Percentiles rank a stretch among this genome's conserved stretches.
These are phyloP conservation scores for Serendipita sp. DNA, from an alignment of 768 basidiomycete species.

Conservation along the genomic window DNA sequence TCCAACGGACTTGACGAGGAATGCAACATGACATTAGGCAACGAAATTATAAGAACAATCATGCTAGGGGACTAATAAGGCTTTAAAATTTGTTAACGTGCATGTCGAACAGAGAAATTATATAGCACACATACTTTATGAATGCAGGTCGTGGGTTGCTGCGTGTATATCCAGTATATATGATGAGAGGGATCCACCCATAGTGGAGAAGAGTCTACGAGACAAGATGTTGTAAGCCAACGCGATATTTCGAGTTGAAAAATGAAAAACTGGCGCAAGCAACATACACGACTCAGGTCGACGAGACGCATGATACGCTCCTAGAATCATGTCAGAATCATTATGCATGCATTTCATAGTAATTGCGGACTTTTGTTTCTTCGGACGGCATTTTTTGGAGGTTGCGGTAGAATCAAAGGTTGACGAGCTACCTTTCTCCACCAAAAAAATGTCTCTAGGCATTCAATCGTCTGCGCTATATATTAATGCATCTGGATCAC, in stretches of 20 bases:
- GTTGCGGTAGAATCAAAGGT: not conserved
- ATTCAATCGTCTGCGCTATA: conserved; percentile 30
- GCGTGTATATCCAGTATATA: conserved; percentile 84
- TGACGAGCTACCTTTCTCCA: not conserved
- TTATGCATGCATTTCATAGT: not conserved
- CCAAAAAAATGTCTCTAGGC: conserved; percentile 30
- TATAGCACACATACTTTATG: conserved; percentile 63
- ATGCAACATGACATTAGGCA: not conserved
- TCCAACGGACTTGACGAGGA: not conserved
- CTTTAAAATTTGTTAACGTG: conserved; percentile 24
- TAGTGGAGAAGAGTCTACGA: conserved; percentile 77
- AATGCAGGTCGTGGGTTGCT: conserved; percentile 89
- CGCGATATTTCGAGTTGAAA: not conserved
- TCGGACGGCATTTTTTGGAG: conserved; percentile 56
- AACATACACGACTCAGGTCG: conserved; percentile 63
- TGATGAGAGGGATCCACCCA: conserved; percentile 91
- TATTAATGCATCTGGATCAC: conserved; percentile 16
- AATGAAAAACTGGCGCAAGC: not conserved
- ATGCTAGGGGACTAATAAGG: conserved; percentile 88
- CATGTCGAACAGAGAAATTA: not conserved
- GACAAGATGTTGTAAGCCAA: not conserved
- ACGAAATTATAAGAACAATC: conserved; percentile 19
- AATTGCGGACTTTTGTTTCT: conserved; percentile 56
- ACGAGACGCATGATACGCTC: conserved; percentile 71
- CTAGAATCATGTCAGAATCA: conserved; percentile 22